phyloP scores from a whole-genome alignment of 345 rosid species.

The Lepidium sativum region DNA sequence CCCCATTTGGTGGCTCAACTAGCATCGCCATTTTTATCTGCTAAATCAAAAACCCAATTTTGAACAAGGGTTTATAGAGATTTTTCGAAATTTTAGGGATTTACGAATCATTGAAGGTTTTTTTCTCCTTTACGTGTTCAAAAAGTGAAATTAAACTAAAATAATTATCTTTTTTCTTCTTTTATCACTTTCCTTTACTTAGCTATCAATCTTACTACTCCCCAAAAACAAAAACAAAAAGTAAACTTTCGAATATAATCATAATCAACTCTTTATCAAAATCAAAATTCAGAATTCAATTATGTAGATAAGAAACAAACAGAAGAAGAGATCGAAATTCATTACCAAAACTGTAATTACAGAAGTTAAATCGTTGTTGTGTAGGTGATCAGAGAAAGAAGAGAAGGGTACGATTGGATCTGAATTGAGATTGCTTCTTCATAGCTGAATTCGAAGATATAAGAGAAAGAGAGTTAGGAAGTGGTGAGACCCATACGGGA shows the following conservation, averaged over 20 bases:
- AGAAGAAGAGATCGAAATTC: background rate
- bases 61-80: constrained; percentile 6
- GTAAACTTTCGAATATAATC: constrained; percentile 14
- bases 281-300: background rate
- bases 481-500: constrained; percentile 27
- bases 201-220: constrained; percentile 29
- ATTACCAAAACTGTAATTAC: constrained; percentile 1
- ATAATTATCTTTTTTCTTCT: background rate
- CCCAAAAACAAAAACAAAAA: constrained; percentile 4
- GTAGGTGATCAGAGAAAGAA: constrained; percentile 13
- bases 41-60: background rate
- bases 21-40: constrained; percentile 56
- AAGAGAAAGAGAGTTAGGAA: constrained; percentile 12
- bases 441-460: constrained; percentile 17
- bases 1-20: constrained; percentile 85
- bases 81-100: background rate
- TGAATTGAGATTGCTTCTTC: constrained; percentile 22
- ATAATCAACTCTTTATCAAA: constrained; percentile 1
- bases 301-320: background rate
- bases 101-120: constrained; percentile 19
- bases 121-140: constrained; percentile 8
- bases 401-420: constrained; percentile 28
- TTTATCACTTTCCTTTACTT: constrained; percentile 15
- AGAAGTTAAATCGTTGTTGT: constrained; percentile 9
- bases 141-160: background rate